These are phyloP conservation scores for Leccinum incarnatum DNA, from an alignment of 768 basidiomycete genomes.

Conservation along the genomic window DNA sequence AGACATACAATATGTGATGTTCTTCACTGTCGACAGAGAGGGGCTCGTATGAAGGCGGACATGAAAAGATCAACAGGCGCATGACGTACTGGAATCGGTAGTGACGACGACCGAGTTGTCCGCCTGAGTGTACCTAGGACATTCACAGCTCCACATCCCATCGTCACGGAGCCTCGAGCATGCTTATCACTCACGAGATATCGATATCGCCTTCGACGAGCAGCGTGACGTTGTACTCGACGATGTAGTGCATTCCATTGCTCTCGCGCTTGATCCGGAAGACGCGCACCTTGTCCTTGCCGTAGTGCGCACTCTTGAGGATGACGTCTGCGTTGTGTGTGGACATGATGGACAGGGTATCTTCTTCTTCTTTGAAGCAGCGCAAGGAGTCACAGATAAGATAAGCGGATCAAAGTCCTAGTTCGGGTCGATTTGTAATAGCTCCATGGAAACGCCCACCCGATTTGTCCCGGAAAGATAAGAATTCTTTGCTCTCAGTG, in stretches of 20 bases:
- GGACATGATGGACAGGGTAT: constrained; percentile 26
- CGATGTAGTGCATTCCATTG: constrained; percentile 60
- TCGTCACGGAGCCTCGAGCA: background rate
- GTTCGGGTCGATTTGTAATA: background rate
- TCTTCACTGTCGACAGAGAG: constrained; percentile 48
- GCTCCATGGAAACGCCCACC: background rate
- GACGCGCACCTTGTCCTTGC: constrained; percentile 87
- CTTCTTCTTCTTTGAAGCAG: background rate
- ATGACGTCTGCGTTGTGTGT: constrained; percentile 11
- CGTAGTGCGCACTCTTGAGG: constrained; percentile 63
- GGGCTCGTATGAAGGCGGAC: background rate
- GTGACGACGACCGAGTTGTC: constrained; percentile 89
- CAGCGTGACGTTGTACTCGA: constrained; percentile 80
- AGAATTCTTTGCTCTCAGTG: too few relatives aligned
- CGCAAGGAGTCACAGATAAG: background rate
- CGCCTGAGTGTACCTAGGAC: constrained; percentile 73
- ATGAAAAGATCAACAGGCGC: background rate
- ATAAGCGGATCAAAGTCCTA: background rate
- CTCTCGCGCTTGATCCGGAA: constrained; percentile 77
- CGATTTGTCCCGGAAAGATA: background rate
- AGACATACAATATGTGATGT: constrained; percentile 57
- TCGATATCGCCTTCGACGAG: constrained; percentile 83
- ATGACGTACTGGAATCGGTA: constrained; percentile 79
- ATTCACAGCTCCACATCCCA: background rate
- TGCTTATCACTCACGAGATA: constrained; percentile 48